phyloP scores from a whole-genome alignment of 768 basidiomycete genomes.

The Leccinum barrowsii region DNA sequence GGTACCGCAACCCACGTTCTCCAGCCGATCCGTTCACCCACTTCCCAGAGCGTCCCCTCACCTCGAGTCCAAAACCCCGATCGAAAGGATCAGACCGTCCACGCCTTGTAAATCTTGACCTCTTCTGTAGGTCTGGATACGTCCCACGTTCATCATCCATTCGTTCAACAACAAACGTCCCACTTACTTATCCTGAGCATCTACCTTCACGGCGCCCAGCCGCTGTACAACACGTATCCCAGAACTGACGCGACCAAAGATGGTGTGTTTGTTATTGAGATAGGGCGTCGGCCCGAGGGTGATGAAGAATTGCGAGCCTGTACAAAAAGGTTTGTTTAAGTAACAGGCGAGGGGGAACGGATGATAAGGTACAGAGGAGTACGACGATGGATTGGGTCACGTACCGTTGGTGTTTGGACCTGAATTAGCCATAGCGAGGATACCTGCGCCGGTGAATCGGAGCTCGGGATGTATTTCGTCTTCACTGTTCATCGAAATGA shows the following conservation, averaged over 20 bases:
- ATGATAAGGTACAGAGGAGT: neutral
- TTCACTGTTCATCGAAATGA: neutral
- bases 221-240: constrained; percentile 94
- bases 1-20: no score
- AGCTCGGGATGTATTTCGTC: neutral
- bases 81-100: constrained; percentile 14
- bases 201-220: constrained; percentile 85
- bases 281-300: constrained; percentile 80
- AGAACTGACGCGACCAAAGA: constrained; percentile 84
- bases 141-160: neutral
- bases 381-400: neutral
- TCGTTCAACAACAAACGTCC: neutral
- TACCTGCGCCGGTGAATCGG: neutral
- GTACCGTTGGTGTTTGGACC: constrained; percentile 58
- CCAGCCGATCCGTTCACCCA: no score
- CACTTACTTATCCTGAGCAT: constrained; percentile 80
- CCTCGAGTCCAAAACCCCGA: neutral
- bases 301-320: constrained; percentile 95
- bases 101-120: constrained; percentile 85
- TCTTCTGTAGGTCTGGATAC: constrained; percentile 58
- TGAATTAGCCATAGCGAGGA: neutral
- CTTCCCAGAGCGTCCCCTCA: no score
- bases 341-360: no score
- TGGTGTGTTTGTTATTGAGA: constrained; percentile 82
- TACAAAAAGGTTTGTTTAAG: no score